Percentiles rank a stretch among this genome's conserved stretches.
Evolutionary conservation across 2,329 filamentous ascomycete species (phyloP).

Genomic region (Thielaviopsis populi): DNA sequence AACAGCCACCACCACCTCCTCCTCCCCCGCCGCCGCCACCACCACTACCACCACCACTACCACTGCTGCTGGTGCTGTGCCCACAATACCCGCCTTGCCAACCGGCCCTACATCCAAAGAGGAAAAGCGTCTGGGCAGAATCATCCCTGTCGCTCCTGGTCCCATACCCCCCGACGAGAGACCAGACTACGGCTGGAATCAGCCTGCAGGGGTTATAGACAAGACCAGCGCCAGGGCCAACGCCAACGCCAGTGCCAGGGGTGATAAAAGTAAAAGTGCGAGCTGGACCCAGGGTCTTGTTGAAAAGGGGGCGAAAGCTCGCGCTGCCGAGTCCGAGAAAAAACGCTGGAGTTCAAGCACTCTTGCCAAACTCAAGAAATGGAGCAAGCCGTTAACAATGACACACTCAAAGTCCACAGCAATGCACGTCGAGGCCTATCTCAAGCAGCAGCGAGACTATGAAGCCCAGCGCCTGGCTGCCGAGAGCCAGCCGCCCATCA

Average conservation of each 20-base stretch:
- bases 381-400: constrained; percentile 11
- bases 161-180: constrained; percentile 12
- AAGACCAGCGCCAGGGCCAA: background rate
- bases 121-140: constrained; percentile 6
- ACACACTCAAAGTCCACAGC: constrained; percentile 5
- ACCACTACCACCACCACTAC: background rate
- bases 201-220: constrained; percentile 3
- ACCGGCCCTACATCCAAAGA: constrained; percentile 3
- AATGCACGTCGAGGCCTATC: constrained; percentile 13
- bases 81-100: background rate
- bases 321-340: constrained; percentile 6
- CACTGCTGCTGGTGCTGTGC: background rate
- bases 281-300: constrained; percentile 5
- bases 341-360: constrained; percentile 16
- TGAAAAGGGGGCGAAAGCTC: constrained; percentile 3
- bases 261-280: constrained; percentile 6
- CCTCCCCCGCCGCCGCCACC: background rate
- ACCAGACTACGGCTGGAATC: constrained; percentile 16
- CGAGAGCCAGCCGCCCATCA: constrained; percentile 22
- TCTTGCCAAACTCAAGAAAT: constrained; percentile 8
- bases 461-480: constrained; percentile 20
- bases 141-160: constrained; percentile 11
- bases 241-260: background rate
- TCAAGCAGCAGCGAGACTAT: constrained; percentile 8
- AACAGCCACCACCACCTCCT: background rate